Conservation (phyloP, 495 filamentous ascomycete species). For the Endocarpon pusillum region DNA sequence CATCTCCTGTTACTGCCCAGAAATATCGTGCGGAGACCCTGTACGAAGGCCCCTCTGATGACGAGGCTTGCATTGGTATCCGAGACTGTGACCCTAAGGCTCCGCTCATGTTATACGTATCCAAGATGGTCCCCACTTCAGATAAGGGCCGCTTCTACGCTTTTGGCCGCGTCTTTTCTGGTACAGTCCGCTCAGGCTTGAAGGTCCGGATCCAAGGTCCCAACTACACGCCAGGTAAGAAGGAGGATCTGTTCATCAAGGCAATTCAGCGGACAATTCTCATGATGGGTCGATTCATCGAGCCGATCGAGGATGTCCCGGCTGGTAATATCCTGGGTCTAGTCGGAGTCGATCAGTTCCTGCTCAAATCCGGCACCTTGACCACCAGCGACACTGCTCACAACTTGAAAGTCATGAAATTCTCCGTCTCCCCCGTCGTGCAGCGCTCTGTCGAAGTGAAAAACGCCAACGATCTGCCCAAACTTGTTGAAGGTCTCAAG, state of each 20-base stretch:
- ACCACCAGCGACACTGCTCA: slow-evolving; percentile 94
- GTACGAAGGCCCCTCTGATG: slow-evolving; percentile 92
- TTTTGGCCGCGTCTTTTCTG: slow-evolving; percentile 99
- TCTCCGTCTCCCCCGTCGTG: slow-evolving; percentile 98
- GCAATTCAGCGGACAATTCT: slow-evolving; percentile 98
- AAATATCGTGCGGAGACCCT: slow-evolving; percentile 96
- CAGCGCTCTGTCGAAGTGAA: slow-evolving; percentile 98
- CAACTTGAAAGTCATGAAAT: slow-evolving; percentile 99
- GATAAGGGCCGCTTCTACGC: slow-evolving; percentile 99
- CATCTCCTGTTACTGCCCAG: slow-evolving; percentile 91
- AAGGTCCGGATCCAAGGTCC: slow-evolving; percentile 99
- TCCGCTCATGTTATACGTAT: slow-evolving; percentile 99
- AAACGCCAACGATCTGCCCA: slow-evolving; percentile 98
- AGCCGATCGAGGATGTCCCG: slow-evolving; percentile 98
- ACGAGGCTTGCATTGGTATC: slow-evolving; percentile 84
- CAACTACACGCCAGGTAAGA: slow-evolving; percentile 95
- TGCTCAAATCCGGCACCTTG: slow-evolving; percentile 99
- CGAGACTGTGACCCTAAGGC: slow-evolving; percentile 95
- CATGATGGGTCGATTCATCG: slow-evolving; percentile 99
- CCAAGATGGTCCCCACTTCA: slow-evolving; percentile 99
- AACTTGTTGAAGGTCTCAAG: slow-evolving; percentile 99
- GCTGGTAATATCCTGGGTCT: slow-evolving; percentile 98
- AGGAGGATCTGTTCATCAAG: slow-evolving; percentile 99
- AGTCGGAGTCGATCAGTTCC: slow-evolving; percentile 99
- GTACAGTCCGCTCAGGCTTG: slow-evolving; percentile 89